Conservation (phyloP, 2,329 filamentous ascomycete genomes). For the Fusarium drepaniforme region DNA sequence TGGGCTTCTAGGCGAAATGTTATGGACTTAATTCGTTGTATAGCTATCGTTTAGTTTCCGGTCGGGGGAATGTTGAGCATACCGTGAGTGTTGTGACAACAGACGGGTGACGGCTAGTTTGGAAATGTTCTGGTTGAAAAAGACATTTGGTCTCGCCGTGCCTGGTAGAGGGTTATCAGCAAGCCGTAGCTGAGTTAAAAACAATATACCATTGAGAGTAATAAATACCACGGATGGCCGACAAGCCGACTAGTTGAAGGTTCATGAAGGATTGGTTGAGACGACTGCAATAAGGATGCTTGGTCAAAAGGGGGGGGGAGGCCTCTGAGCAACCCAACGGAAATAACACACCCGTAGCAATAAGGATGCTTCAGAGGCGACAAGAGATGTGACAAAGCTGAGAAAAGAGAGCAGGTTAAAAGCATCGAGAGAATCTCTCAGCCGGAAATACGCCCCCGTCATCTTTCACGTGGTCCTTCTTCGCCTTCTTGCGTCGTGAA, state of each 20-base stretch:
- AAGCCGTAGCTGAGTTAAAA: no score
- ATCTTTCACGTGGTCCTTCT: background rate
- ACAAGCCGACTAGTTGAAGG: background rate
- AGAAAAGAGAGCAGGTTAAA: background rate
- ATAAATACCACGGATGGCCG: constrained; percentile 1
- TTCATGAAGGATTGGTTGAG: constrained; percentile 1
- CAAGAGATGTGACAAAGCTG: background rate
- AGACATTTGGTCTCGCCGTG: background rate
- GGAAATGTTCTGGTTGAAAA: background rate
- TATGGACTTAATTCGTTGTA: background rate
- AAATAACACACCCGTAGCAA: no score
- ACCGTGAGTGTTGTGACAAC: constrained; percentile 15
- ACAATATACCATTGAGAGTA: background rate
- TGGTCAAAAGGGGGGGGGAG: no score
- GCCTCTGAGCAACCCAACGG: no score
- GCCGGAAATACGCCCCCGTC: no score
- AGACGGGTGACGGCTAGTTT: background rate
- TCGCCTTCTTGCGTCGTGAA: background rate
- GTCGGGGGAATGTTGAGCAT: background rate
- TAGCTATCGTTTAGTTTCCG: background rate
- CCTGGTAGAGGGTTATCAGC: background rate
- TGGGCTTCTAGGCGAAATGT: background rate
- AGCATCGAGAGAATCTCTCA: background rate
- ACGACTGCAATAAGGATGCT: background rate
- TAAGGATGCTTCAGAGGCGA: background rate